Evolutionary conservation across 768 basidiomycete genomes (phyloP), one percentile per base, ranked within the genome.

Genomic region (Tylopilus plumbeoviolaceoides): DNA sequence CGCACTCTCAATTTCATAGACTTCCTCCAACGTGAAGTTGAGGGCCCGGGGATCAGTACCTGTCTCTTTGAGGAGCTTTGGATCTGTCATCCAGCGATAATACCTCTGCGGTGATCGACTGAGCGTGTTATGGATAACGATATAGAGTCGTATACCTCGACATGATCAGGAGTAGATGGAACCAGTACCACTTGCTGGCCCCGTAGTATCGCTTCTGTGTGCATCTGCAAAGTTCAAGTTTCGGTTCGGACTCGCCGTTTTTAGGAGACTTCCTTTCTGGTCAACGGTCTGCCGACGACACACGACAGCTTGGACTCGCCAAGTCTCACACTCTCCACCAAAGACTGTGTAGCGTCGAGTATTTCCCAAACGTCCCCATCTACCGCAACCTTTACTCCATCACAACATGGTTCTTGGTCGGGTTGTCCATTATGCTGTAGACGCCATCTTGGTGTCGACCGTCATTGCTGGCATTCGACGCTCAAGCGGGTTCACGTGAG

Each of bases 41-140:
- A 97, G 75, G n/a, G n/a, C n/a, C n/a, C n/a, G n/a, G 5, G 87
- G 85, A 59, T 95, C 92, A 53, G 89, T 92, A 5, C 92, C 92
- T 0, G 92, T 97, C 17, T 87, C 74, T 45, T 81, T 77, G 39
- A 84, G 79, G 49, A 98, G 73, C 56, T 83, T 82, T 31, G 81
- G 79, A 64, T 80, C 78, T 27, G 79, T 73, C 94, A 98, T 95
- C 94, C 94, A 98, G 56, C 77, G 75, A 64, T 95, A 83, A 63
- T 97, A 98, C 62, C 72, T 87, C 89, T 93, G 12, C 20, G 8
- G 0, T 14, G 20, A 38, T 10, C 4, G 6, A 36, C 20, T 41
- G 30, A 46, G 30, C 8, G 11, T 4, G 3, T 35, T 18, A 15
- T 7, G 23, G 20, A 21, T 5, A 38, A 7, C 3, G 14, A 1